Base-by-base conservation (phyloP, 169 alveolate species). In the Cryptosporidium andersoni region DNA sequence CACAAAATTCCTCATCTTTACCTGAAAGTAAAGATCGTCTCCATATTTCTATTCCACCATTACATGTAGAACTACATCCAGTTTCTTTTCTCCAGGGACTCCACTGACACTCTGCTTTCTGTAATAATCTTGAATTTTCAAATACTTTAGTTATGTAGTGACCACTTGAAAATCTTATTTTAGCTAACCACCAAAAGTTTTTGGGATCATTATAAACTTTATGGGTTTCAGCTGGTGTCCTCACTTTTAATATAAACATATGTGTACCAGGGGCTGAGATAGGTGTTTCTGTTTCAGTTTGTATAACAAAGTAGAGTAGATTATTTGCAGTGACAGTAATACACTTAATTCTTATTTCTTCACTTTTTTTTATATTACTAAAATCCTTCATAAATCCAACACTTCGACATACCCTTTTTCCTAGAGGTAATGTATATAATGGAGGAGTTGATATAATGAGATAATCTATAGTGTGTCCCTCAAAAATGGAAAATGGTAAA, bases 1-100 rank as follows among this genome's bases (percentile, higher is more conserved):
- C 85, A 74, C 85, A 74, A 14, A 74, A 60, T 25, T 74, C 67
- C 16, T 74, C 85, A 43, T 74, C 63, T 14, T 55, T 58, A 16
- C 85, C 85, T 40, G 85, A 74, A n/a, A 74, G 45, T 7, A 74
- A 39, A 34, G 85, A 58, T 74, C 85, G 40, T 48, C 85, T 74
- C 85, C 85, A 74, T 42, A 74, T 74, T 60, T 74, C 85, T 58
- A 74, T 63, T 3, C 85, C 85, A 40, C 60, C 45, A n/a, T 74
- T 55, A 60, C 85, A 74, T 39, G 85, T 74, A 8, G 85, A 74
- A 7, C 85, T 74, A 1, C 85, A 74, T 11, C 74, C 85, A n/a
- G 85, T 74, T 55, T 74, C 85, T 45, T 68, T 53, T 74, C 85
- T 74, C 85, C 85, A 74, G 14, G 85, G 85, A 43, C 85, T 49